Conservation (phyloP, 2,329 filamentous ascomycete genomes). For the Colletotrichum trifolii region DNA sequence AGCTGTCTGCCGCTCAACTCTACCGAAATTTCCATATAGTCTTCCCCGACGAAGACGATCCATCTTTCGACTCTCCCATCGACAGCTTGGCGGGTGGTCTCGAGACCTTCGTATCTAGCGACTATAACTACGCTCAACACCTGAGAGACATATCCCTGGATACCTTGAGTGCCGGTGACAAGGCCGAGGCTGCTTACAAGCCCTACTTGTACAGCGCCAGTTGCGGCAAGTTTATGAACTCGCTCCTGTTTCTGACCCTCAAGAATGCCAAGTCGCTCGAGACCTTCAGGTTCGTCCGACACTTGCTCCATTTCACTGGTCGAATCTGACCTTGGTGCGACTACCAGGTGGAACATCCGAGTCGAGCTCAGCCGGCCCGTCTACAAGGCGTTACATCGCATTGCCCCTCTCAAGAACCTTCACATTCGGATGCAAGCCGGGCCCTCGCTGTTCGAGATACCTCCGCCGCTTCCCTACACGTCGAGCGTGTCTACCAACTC, state of each 20-base stretch:
- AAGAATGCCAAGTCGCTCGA: slow-evolving; percentile 67
- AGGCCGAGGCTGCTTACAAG: slow-evolving; percentile 65
- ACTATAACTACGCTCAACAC: slow-evolving; percentile 71
- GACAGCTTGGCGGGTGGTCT: slow-evolving; percentile 68
- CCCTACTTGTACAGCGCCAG: slow-evolving; percentile 65
- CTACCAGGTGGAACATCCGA: slow-evolving; percentile 69
- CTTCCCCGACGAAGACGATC: slow-evolving; percentile 69
- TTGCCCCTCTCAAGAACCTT: slow-evolving; percentile 62
- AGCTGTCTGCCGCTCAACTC: slow-evolving; percentile 67
- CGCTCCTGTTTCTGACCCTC: slow-evolving; percentile 66
- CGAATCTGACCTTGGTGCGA: slow-evolving; percentile 5
- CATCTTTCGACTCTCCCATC: slow-evolving; percentile 62
- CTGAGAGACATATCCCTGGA: slow-evolving; percentile 67
- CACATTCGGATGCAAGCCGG: slow-evolving; percentile 70
- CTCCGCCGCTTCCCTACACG: slow-evolving; percentile 57
- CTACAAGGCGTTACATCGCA: slow-evolving; percentile 66
- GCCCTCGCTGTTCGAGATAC: slow-evolving; percentile 63
- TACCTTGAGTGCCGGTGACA: slow-evolving; percentile 61
- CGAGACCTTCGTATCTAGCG: slow-evolving; percentile 71
- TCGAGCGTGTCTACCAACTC: slow-evolving; percentile 37
- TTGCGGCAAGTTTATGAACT: slow-evolving; percentile 74
- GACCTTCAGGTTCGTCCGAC: slow-evolving; percentile 61
- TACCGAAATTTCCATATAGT: slow-evolving; percentile 71
- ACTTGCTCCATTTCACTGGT: too few species aligned
- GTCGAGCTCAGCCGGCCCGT: slow-evolving; percentile 70